Conservation (phyloP, 2,329 filamentous ascomycete species). For the Aspergillaceae sp. region DNA sequence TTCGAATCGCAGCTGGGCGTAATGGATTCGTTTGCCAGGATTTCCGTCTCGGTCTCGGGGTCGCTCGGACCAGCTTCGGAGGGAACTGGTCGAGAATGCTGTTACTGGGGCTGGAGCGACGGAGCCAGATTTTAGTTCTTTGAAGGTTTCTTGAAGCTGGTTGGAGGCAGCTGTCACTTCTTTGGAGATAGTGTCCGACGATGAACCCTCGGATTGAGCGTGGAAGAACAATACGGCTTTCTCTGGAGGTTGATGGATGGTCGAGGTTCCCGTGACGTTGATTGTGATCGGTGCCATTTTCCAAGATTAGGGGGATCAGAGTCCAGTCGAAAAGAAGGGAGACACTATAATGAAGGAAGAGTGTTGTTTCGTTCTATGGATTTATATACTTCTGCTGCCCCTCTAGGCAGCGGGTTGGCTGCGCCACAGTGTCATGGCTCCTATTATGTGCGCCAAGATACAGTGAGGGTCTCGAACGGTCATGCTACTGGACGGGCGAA, state of each 20-base stretch:
- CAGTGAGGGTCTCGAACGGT: not conserved
- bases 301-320: not conserved
- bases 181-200: slow-evolving; percentile 3
- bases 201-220: slow-evolving; percentile 5
- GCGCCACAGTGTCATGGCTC: not conserved
- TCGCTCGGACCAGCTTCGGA: slow-evolving; percentile 4
- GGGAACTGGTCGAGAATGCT: slow-evolving; percentile 5
- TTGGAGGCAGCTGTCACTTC: slow-evolving; percentile 3
- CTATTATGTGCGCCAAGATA: not conserved
- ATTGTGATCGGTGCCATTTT: slow-evolving; percentile 12
- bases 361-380: not conserved
- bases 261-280: slow-evolving; percentile 7
- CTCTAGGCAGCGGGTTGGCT: not conserved
- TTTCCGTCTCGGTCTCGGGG: slow-evolving; percentile 3
- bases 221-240: slow-evolving; percentile 6
- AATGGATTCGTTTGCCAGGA: slow-evolving; percentile 8
- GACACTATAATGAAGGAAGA: not conserved
- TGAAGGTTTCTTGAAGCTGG: slow-evolving; percentile 5
- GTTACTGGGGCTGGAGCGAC: slow-evolving; percentile 13
- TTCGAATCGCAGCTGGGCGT: slow-evolving; percentile 11
- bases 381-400: not conserved
- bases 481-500: not conserved
- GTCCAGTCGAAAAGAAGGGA: not conserved
- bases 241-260: slow-evolving; percentile 9
- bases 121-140: slow-evolving; percentile 4